Evolutionary conservation across 495 filamentous ascomycete species (phyloP).

Genomic region (Podospora sp.): DNA sequence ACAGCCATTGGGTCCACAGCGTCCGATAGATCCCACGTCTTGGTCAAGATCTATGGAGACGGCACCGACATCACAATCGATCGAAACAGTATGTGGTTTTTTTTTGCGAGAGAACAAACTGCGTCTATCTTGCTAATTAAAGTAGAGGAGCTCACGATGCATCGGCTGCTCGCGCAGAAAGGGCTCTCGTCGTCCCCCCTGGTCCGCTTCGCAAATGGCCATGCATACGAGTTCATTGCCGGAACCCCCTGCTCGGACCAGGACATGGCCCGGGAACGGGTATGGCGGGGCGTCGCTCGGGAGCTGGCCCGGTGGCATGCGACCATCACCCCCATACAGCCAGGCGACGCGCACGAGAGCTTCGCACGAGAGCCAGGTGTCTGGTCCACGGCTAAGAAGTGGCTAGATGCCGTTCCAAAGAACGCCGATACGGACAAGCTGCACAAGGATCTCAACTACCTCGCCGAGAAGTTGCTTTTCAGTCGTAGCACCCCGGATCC

Average conservation of each 20-base stretch:
- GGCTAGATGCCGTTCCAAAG: background rate
- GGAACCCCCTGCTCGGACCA: slow-evolving; percentile 3
- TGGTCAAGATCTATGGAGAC: slow-evolving; percentile 10
- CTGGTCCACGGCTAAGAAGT: slow-evolving; percentile 11
- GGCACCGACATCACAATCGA: slow-evolving; percentile 5
- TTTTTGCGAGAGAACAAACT: background rate
- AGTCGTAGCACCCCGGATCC: slow-evolving; percentile 1
- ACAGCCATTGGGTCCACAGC: background rate
- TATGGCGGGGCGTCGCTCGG: slow-evolving; percentile 9
- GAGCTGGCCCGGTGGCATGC: slow-evolving; percentile 8
- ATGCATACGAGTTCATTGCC: slow-evolving; percentile 5
- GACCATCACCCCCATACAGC: background rate
- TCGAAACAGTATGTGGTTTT: background rate
- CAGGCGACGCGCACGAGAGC: background rate
- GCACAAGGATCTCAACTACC: background rate
- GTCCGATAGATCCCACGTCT: background rate
- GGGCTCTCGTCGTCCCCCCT: background rate
- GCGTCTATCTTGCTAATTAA: background rate
- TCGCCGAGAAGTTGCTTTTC: background rate
- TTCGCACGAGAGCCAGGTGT: background rate
- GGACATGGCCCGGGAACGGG: slow-evolving; percentile 2
- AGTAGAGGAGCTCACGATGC: slow-evolving; percentile 6
- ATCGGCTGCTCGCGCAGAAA: background rate
- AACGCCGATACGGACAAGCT: background rate
- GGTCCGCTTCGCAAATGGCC: slow-evolving; percentile 3